Evolutionary conservation across 768 basidiomycete genomes (phyloP).

Genomic region (Mycena belliarum): DNA sequence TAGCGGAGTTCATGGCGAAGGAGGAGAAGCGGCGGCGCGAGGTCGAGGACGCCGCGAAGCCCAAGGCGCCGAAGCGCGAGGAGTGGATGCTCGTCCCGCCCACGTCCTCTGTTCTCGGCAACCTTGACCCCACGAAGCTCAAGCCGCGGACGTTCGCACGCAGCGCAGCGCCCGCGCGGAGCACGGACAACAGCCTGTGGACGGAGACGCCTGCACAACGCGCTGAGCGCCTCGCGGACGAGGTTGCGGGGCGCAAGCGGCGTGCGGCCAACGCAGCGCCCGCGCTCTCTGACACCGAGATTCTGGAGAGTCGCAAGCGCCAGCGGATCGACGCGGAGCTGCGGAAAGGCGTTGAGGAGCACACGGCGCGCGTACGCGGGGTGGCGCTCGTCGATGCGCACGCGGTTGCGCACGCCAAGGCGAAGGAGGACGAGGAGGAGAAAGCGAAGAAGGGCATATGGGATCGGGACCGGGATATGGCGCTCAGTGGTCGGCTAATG

Average conservation of each 20-base stretch:
- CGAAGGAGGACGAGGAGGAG: slow-evolving; percentile 42
- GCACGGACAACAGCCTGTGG: slow-evolving; percentile 76
- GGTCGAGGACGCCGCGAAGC: slow-evolving; percentile 77
- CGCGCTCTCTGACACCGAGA: slow-evolving; percentile 42
- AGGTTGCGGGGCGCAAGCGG: slow-evolving; percentile 89
- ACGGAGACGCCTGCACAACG: slow-evolving; percentile 96
- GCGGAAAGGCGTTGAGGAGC: slow-evolving; percentile 71
- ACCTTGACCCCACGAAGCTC: slow-evolving; percentile 84
- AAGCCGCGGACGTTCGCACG: slow-evolving; percentile 81
- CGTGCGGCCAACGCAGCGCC: slow-evolving; percentile 58
- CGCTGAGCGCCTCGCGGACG: slow-evolving; percentile 89
- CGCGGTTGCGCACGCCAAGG: slow-evolving; percentile 50
- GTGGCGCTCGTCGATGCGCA: slow-evolving; percentile 60
- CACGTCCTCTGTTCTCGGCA: slow-evolving; percentile 73
- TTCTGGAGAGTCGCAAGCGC: slow-evolving; percentile 51
- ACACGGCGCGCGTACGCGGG: slow-evolving; percentile 63
- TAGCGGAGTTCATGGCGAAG: slow-evolving; percentile 79
- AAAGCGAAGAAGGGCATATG: slow-evolving; percentile 67
- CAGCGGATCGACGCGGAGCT: slow-evolving; percentile 70
- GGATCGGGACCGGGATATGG: slow-evolving; percentile 94
- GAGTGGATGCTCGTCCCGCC: slow-evolving; percentile 99
- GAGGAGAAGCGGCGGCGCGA: slow-evolving; percentile 78
- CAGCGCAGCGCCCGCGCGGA: slow-evolving; percentile 43
- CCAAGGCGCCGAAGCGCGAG: slow-evolving; percentile 79
- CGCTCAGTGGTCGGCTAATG: slow-evolving; percentile 83